These are phyloP conservation scores for Neopestalotiopsis rosae DNA, from an alignment of 2,329 filamentous ascomycete species.

Conservation along the genomic window DNA sequence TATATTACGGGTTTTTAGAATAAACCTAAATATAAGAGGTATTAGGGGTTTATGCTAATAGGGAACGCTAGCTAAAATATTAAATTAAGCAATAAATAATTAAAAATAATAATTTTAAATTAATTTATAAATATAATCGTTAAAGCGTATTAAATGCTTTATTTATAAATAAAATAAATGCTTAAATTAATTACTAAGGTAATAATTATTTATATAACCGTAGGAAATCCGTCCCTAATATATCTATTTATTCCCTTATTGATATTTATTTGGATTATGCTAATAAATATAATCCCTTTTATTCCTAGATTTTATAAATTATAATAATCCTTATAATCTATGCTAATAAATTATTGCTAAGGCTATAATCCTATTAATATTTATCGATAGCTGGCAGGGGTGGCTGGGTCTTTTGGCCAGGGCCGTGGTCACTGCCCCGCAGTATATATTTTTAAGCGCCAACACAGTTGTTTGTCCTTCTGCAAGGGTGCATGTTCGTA, in stretches of 20 bases:
- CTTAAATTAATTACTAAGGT: slow-evolving; percentile 7
- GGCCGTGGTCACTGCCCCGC: no score
- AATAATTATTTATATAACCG: not conserved
- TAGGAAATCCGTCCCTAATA: not conserved
- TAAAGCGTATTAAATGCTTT: not conserved
- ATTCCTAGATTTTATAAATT: no score
- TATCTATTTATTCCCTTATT: slow-evolving; percentile 5
- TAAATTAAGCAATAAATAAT: no score
- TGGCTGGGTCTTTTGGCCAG: not conserved
- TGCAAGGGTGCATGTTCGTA: no score
- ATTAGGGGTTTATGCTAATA: not conserved
- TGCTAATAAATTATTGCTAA: not conserved
- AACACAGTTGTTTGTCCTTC: no score
- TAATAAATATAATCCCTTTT: no score
- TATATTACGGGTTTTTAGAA: not conserved
- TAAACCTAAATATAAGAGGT: not conserved
- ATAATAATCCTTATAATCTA: no score
- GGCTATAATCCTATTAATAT: not conserved
- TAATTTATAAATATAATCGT: no score
- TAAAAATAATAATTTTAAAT: no score
- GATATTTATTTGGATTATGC: no score
- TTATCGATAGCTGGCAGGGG: not conserved
- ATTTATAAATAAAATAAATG: not conserved
- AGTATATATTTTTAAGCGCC: no score
- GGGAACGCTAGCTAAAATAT: no score